phyloP scores from a whole-genome alignment of 345 rosid species.

The Erodium maritimum region DNA sequence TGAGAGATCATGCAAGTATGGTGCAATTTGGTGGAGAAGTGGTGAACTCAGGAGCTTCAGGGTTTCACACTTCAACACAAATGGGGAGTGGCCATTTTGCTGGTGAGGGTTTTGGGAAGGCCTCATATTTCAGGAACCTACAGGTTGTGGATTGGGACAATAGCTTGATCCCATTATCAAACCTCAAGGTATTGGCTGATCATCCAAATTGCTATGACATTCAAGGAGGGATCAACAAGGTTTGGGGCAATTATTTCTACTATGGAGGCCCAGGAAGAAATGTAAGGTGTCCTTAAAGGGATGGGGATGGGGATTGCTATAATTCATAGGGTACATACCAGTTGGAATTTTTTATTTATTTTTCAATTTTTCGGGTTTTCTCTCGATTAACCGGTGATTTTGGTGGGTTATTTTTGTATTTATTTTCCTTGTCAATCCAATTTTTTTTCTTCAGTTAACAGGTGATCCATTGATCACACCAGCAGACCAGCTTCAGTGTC shows the following conservation, averaged over 20 bases:
- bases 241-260: slow-evolving; percentile 91
- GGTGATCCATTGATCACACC: slow-evolving; percentile 18
- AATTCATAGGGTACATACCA: slow-evolving; percentile 7
- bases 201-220: slow-evolving; percentile 87
- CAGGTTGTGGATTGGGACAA: slow-evolving; percentile 97
- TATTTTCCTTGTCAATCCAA: neutral
- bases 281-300: slow-evolving; percentile 64
- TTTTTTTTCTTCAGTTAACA: slow-evolving; percentile 18
- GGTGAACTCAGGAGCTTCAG: slow-evolving; percentile 56
- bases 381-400: slow-evolving; percentile 12
- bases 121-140: slow-evolving; percentile 76
- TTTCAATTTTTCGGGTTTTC: slow-evolving; percentile 18
- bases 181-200: slow-evolving; percentile 67
- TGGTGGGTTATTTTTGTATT: slow-evolving; percentile 23
- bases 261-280: slow-evolving; percentile 97
- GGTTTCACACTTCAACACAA: slow-evolving; percentile 72
- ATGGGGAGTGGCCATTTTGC: slow-evolving; percentile 98
- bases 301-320: too few species aligned
- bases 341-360: slow-evolving; percentile 6
- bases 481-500: slow-evolving; percentile 11
- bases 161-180: slow-evolving; percentile 57
- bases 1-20: slow-evolving; percentile 81
- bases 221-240: slow-evolving; percentile 68
- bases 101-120: slow-evolving; percentile 78
- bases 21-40: slow-evolving; percentile 90